Conservation (phyloP, 768 basidiomycete species). For the Rhizopogon vinicolor region DNA sequence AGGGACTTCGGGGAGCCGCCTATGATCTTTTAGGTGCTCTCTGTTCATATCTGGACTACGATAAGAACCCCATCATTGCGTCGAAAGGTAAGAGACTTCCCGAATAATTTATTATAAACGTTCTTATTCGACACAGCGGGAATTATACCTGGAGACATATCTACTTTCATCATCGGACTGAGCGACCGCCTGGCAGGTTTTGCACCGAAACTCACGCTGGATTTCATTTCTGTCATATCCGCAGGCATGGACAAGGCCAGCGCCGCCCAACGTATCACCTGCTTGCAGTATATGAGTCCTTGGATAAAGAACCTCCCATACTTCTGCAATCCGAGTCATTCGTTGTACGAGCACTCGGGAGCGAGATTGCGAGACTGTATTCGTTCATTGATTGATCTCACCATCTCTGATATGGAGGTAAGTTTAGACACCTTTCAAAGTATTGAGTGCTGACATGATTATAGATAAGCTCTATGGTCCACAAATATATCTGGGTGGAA, state of each 20-base stretch:
- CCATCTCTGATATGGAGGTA: slow-evolving; percentile 70
- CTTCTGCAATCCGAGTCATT: slow-evolving; percentile 65
- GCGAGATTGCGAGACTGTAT: slow-evolving; percentile 78
- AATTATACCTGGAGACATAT: slow-evolving; percentile 64
- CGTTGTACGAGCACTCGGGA: slow-evolving; percentile 68
- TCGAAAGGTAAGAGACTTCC: slow-evolving; percentile 49
- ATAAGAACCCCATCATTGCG: slow-evolving; percentile 65
- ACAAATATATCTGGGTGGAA: slow-evolving; percentile 75
- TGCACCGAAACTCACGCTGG: slow-evolving; percentile 80
- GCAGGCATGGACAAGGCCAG: slow-evolving; percentile 50
- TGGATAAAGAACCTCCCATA: slow-evolving; percentile 81
- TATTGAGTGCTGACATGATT: slow-evolving; percentile 3
- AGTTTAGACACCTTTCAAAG: slow-evolving; percentile 2
- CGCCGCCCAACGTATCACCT: slow-evolving; percentile 57
- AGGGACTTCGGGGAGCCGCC: slow-evolving; percentile 72
- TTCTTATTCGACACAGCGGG: slow-evolving; percentile 40
- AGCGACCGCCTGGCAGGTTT: slow-evolving; percentile 71
- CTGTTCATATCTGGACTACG: slow-evolving; percentile 72
- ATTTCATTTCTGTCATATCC: slow-evolving; percentile 85
- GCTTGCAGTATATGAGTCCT: slow-evolving; percentile 78
- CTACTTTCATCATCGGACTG: slow-evolving; percentile 55
- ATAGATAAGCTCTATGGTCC: slow-evolving; percentile 62
- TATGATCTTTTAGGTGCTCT: slow-evolving; percentile 78
- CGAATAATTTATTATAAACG: neutral
- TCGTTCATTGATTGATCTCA: slow-evolving; percentile 72